Base-by-base conservation (phyloP, 768 basidiomycete species). In the Suillus variegatus region DNA sequence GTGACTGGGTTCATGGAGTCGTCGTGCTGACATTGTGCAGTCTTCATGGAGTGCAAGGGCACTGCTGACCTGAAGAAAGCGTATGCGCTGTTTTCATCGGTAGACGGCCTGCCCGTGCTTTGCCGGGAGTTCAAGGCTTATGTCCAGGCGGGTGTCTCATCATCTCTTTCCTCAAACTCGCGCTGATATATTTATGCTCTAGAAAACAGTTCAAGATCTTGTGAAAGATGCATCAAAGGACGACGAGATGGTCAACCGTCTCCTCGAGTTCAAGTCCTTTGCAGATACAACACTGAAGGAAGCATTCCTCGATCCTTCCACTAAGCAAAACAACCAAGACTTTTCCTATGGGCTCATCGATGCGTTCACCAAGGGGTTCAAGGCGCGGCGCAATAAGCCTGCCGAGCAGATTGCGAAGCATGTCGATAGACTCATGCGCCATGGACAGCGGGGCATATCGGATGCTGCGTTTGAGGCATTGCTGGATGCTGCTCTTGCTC, bases 331-430 rank as follows among this genome's bases (percentile, higher is more conserved):
- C 1, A 85, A 87, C 72, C 75, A 82, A 60, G 82, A 86, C 6
- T 92, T 92, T 72, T 69, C 79, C 5, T 90, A 93, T 66, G 90
- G 91, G 1, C 79, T 91, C 13, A 80, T 80, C 2, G 90, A 93
- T 63, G 90, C 90, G 0, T 95, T 96, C 76, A 76, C 83, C 4
- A 78, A 71, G 36, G 93, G 90, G 28, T 95, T 95, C 80, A 89
- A 88, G 74, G 82, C 85, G 2, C 86, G 90, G 51, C 84, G 88
- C 36, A 89, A 87, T 72, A 95, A 93, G 72, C 94, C 94, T 8
- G 94, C 95, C 0, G 95, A 97, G 77, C 89, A 95, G 86, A 90
- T 96, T 62, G 97, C 97, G 18, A 94, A 92, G 73, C 87, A 94
- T 74, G 81, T 99, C 57, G 96, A 99, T 76, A 84, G 82, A 57